Percentiles rank a stretch among this genome's conserved stretches.
Evolutionary conservation across 805 yeast species (phyloP).

Genomic region (Cyberlindnera misumaiensis): DNA sequence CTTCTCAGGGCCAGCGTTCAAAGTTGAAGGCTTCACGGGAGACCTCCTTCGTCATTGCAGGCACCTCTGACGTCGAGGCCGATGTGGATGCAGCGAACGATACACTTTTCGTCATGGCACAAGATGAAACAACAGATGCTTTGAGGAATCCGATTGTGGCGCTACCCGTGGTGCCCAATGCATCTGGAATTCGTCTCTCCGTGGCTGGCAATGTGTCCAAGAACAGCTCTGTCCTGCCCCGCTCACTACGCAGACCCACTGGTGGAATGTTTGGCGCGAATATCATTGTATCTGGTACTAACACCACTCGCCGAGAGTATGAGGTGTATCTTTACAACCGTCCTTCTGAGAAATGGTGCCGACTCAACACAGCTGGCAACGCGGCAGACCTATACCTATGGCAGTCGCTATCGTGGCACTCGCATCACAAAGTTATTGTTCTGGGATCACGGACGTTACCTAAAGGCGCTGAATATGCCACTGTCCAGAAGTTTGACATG

Average conservation of each 20-base stretch:
- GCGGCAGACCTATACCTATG: slow-evolving; percentile 47
- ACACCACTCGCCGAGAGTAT: slow-evolving; percentile 36
- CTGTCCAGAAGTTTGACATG: slow-evolving; percentile 37
- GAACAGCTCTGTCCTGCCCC: slow-evolving; percentile 31
- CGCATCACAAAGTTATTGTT: slow-evolving; percentile 65
- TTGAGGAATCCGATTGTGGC: slow-evolving; percentile 26
- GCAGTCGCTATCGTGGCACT: slow-evolving; percentile 68
- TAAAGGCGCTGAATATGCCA: slow-evolving; percentile 21
- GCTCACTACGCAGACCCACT: slow-evolving; percentile 44
- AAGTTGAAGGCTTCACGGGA: slow-evolving; percentile 14
- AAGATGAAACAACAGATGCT: slow-evolving; percentile 3
- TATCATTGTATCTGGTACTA: slow-evolving; percentile 53
- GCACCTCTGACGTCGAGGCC: slow-evolving; percentile 7
- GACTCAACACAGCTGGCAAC: slow-evolving; percentile 42
- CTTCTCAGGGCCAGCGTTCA: slow-evolving; percentile 3
- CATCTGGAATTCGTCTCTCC: slow-evolving; percentile 26
- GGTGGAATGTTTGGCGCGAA: slow-evolving; percentile 65
- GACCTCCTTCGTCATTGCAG: slow-evolving; percentile 16
- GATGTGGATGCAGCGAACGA: slow-evolving; percentile 6
- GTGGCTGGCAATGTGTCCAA: slow-evolving; percentile 17
- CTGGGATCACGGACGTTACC: slow-evolving; percentile 37
- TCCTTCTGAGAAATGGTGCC: slow-evolving; percentile 57
- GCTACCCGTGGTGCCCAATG: slow-evolving; percentile 26
- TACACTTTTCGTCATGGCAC: slow-evolving; percentile 18
- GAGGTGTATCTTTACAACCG: slow-evolving; percentile 45